Conservation (phyloP, 2,329 filamentous ascomycete species). For the Bertia moriformis region DNA sequence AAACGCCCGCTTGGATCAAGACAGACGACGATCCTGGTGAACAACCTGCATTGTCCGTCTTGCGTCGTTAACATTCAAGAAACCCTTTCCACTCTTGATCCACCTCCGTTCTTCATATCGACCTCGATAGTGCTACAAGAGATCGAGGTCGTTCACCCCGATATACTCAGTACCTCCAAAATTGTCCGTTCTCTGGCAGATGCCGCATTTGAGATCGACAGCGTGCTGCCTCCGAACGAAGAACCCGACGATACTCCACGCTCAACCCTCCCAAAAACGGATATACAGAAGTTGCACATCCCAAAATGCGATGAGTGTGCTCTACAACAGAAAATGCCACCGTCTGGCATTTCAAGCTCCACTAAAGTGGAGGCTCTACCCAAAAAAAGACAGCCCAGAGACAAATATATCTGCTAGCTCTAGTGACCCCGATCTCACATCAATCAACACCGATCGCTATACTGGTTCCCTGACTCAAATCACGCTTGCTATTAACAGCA, state of each 20-base stretch:
- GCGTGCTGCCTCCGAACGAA: not conserved
- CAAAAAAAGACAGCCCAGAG: too few relatives aligned
- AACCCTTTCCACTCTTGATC: not conserved
- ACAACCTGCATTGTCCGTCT: conserved; percentile 66
- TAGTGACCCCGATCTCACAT: not conserved
- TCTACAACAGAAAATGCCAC: conserved; percentile 2
- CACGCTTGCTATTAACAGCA: conserved; percentile 34
- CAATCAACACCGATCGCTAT: not conserved
- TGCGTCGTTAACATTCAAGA: conserved; percentile 33
- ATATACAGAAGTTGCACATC: not conserved
- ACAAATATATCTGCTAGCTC: too few relatives aligned
- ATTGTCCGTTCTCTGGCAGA: not conserved
- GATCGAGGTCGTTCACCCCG: not conserved
- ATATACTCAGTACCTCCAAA: not conserved
- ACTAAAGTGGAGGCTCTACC: too few relatives aligned
- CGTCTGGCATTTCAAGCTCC: too few relatives aligned
- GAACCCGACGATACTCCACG: not conserved
- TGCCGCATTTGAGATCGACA: not conserved
- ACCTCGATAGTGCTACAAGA: not conserved
- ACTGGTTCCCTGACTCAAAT: conserved; percentile 6
- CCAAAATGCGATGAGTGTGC: not conserved
- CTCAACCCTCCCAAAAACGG: not conserved
- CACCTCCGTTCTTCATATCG: not conserved
- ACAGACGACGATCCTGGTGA: conserved; percentile 34
- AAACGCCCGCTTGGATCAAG: not conserved